A percentile compares a stretch with the other conserved stretches of the same genome.
These are phyloP conservation scores for Linum lewisii DNA, from an alignment of 345 rosid species.

Conservation along the genomic window DNA sequence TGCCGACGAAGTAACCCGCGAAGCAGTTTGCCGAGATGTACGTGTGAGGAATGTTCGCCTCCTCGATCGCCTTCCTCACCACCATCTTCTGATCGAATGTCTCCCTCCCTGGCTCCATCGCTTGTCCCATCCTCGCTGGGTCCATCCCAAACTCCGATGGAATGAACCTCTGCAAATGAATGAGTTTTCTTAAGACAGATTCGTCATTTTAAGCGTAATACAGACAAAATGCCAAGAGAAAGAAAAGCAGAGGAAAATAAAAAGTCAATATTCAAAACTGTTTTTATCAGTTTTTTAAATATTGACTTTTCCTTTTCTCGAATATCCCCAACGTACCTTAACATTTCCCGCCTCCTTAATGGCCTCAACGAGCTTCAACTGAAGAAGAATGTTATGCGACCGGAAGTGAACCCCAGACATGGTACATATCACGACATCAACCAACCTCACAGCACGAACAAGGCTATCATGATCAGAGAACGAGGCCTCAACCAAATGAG, in stretches of 20 bases:
- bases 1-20: conserved; percentile 66
- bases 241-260: too few species aligned
- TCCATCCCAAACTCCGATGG: conserved; percentile 93
- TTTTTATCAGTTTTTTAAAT: too few species aligned
- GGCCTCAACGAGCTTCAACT: conserved; percentile 54
- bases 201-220: too few species aligned
- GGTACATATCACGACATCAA: conserved; percentile 53
- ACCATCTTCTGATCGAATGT: conserved; percentile 73
- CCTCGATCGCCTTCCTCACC: conserved; percentile 66
- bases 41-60: conserved; percentile 65
- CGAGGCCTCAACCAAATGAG: conserved; percentile 35
- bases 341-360: conserved; percentile 60
- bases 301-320: too few species aligned
- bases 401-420: conserved; percentile 58
- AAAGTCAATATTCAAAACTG: too few species aligned
- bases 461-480: conserved; percentile 38
- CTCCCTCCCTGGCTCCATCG: conserved; percentile 70
- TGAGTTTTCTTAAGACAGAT: neutral
- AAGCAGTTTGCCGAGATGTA: conserved; percentile 69
- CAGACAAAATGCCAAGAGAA: too few species aligned
- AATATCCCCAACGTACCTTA: too few species aligned
- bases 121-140: conserved; percentile 61
- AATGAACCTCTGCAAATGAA: conserved; percentile 45
- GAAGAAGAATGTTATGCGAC: conserved; percentile 41
- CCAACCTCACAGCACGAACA: conserved; percentile 40